Evolutionary conservation across 2,329 filamentous ascomycete species (phyloP), one percentile per base, ranked within the genome.

Genomic region (Fusarium dimerum): DNA sequence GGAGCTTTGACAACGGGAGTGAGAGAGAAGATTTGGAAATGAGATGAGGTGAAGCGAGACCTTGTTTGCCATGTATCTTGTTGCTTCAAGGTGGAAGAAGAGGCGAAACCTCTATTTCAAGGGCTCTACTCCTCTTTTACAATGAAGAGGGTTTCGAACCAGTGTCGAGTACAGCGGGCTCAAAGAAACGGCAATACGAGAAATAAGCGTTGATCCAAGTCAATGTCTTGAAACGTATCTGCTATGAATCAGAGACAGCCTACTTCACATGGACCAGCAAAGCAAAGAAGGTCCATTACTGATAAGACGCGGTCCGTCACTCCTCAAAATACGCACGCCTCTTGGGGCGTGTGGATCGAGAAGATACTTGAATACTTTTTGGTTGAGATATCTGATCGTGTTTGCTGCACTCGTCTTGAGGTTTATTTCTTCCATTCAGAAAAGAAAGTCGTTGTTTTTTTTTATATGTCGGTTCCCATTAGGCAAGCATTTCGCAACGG

Each of bases 131-230:
- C 44, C 45, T 50, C 40, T 38, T 32, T 32, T 6, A 12, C 30
- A 12, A 12, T 32, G 30, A 32, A 54, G 51, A 43, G 38, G 52
- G 50, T 55, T 55, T 17, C 52, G 44, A 43, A 42, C 49, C 49
- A 43, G 51, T 51, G 55, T 51, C 39, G 47, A 58, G 55, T 63
- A 54, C 63, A 56, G 56, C 39, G 46, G 54, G 48, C 56, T 59
- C 55, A 59, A 55, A 54, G 50, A 40, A 45, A 58, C 48, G 48
- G 48, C 48, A 26, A 15, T 36, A 38, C 17, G 12, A 46, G 47
- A 48, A 53, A 36, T 43, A 52, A 29, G 16, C 38, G 29, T 36
- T 44, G 40, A 43, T 26, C 52, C 39, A 41, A 16, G 10, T 32
- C n/a, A 30, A 11, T 26, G 45, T 43, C n/a, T 34, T 39, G 15